Percentiles rank a stretch among this genome's conserved stretches.
Conservation (phyloP, 2,329 filamentous ascomycete species). For the Aspergillus puulaauensis region DNA sequence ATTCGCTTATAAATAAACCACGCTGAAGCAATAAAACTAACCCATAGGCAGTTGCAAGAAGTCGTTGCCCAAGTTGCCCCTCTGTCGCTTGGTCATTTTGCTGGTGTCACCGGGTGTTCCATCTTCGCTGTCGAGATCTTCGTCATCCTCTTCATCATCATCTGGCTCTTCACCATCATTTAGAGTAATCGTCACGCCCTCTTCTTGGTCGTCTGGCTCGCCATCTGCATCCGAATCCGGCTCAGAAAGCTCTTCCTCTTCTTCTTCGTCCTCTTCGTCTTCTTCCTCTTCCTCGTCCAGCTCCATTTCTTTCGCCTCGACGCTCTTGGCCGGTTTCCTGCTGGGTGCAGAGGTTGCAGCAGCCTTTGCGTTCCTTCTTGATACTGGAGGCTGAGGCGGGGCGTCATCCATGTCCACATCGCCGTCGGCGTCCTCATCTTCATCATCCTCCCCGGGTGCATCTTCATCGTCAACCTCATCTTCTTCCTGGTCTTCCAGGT, state of each 20-base stretch:
- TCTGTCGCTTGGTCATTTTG: constrained; percentile 68
- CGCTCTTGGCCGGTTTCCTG: constrained; percentile 40
- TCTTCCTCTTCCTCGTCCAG: constrained; percentile 35
- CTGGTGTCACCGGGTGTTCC: constrained; percentile 54
- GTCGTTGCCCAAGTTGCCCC: constrained; percentile 57
- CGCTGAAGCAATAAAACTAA: constrained; percentile 24
- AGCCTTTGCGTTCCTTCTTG: constrained; percentile 39
- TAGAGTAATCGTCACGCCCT: constrained; percentile 41
- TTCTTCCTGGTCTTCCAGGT: constrained; percentile 47
- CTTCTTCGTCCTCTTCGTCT: constrained; percentile 28
- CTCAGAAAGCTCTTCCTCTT: constrained; percentile 45
- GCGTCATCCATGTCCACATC: constrained; percentile 49
- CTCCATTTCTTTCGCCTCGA: constrained; percentile 50
- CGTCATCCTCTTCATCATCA: constrained; percentile 42
- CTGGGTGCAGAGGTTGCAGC: constrained; percentile 18
- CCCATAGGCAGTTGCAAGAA: constrained; percentile 58
- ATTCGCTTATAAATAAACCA: neutral
- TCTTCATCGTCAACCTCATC: constrained; percentile 43
- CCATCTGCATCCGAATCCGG: constrained; percentile 48
- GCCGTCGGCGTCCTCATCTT: constrained; percentile 35
- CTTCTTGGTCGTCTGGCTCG: constrained; percentile 51
- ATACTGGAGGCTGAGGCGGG: constrained; percentile 36
- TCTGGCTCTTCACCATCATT: constrained; percentile 38
- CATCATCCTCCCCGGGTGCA: constrained; percentile 25
- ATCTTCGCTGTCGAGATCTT: constrained; percentile 45